These are phyloP conservation scores for Collybia sp. DNA, from an alignment of 768 basidiomycete genomes.

Conservation along the genomic window DNA sequence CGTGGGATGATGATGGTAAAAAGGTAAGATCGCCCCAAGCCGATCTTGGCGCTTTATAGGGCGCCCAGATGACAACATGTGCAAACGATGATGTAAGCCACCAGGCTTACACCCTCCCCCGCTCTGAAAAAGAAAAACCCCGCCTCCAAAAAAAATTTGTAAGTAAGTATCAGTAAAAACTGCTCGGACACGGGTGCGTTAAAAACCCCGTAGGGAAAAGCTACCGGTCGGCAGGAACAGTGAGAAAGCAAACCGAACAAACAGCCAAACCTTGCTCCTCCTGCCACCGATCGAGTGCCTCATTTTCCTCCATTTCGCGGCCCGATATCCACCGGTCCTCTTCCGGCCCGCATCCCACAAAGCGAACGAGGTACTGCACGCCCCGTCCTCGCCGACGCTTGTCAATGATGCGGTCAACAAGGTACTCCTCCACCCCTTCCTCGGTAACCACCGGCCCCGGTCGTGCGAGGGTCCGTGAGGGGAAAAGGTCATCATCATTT, in stretches of 20 bases:
- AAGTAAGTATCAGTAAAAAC: slow-evolving; percentile 4
- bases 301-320: slow-evolving; percentile 13
- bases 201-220: slow-evolving; percentile 4
- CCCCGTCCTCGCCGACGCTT: slow-evolving; percentile 11
- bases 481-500: slow-evolving; percentile 27
- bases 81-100: no score
- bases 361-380: slow-evolving; percentile 22
- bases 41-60: no score
- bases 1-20: no score
- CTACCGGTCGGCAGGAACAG: background rate
- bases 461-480: slow-evolving; percentile 9
- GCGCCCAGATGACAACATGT: no score
- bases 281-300: slow-evolving; percentile 12
- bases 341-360: no score
- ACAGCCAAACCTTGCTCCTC: background rate
- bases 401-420: slow-evolving; percentile 21
- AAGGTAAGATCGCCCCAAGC: no score
- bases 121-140: background rate
- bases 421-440: slow-evolving; percentile 17
- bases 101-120: background rate
- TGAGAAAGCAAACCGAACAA: background rate
- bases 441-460: slow-evolving; percentile 15
- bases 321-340: slow-evolving; percentile 22
- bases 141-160: background rate
- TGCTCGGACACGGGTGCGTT: background rate